Base-by-base conservation (phyloP, 495 filamentous ascomycete species). In the Penicillium atrosanguineum region DNA sequence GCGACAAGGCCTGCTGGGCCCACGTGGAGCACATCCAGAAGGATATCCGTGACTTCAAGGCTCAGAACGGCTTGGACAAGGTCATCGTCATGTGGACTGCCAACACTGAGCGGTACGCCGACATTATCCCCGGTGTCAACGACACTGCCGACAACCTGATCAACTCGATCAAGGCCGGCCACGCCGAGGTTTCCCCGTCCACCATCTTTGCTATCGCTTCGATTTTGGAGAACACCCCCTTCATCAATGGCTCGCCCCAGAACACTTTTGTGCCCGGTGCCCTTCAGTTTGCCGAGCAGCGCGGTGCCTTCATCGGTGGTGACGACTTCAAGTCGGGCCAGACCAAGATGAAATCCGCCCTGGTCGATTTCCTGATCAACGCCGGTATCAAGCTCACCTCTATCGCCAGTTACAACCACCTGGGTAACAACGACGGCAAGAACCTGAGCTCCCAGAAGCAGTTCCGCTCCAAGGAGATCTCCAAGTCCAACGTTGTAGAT, bases 291-390 rank as follows among this genome's bases (percentile, higher is more conserved):
- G 95, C 94, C n/a, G 89, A 95, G 79, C 77, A 87, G 75, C 83
- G 89, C 71, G 77, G 79, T 52, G 83, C 95, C 28, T 98, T 97
- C 80, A 91, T 98, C 62, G 95, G 93, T 39, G 94, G 94, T 61
- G 94, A 98, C 71, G 94, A 98, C 77, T 98, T 98, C 85, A 98
- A 98, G 83, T 97, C 94, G 47, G 94, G 94, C 55, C 94, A 98
- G 82, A 98, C 94, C 64, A 98, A 98, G 85, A 98, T 98, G 94
- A 98, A 98, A 75, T 96, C 91, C 37, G 95, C 95, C 18, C 84
- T 98, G 16, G 95, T 97, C 16, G 94, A 98, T 76, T 98, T 98
- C 81, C 74, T 98, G 63, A 94, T 98, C 85, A 96, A 86, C 71
- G 95, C 94, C 50, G 94, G 94, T 69, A 96, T 98, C 81, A 96